Conservation (phyloP, 805 yeast species). For the Pichia insulana region DNA sequence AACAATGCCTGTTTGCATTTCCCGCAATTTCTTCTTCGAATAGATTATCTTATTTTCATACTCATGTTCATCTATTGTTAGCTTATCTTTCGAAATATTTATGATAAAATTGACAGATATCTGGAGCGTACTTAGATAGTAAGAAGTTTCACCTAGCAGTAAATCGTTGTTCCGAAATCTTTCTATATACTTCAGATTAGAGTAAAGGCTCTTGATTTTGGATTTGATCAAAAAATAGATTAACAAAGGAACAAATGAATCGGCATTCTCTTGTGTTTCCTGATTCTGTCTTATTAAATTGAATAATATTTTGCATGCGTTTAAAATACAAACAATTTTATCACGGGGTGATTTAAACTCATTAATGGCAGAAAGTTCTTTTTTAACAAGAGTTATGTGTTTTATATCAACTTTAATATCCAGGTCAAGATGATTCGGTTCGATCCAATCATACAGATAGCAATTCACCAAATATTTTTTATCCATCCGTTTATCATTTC, state of each 20-base stretch:
- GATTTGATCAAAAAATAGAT: conserved; percentile 72
- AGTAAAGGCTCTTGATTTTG: conserved; percentile 52
- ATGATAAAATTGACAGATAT: conserved; percentile 81
- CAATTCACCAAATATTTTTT: conserved; percentile 40
- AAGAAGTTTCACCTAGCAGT: conserved; percentile 81
- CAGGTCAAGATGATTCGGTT: conserved; percentile 73
- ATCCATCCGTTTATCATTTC: conserved; percentile 58
- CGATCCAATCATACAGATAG: conserved; percentile 43
- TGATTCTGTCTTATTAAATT: conserved; percentile 61
- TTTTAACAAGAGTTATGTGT: conserved; percentile 58
- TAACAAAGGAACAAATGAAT: conserved; percentile 82
- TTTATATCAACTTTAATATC: conserved; percentile 39
- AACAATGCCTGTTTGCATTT: conserved; percentile 18
- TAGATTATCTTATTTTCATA: conserved; percentile 40
- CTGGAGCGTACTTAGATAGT: conserved; percentile 81
- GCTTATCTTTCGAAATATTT: conserved; percentile 44
- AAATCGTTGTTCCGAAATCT: conserved; percentile 70
- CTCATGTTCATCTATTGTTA: conserved; percentile 56
- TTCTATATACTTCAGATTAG: conserved; percentile 80
- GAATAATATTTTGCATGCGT: conserved; percentile 87
- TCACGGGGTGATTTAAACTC: conserved; percentile 90
- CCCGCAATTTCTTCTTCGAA: conserved; percentile 31
- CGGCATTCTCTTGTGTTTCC: conserved; percentile 65
- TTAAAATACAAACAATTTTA: conserved; percentile 81
- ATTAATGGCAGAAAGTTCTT: conserved; percentile 70